Base-by-base conservation (phyloP, 2,329 filamentous ascomycete genomes). In the Ophiobolus disseminans region DNA sequence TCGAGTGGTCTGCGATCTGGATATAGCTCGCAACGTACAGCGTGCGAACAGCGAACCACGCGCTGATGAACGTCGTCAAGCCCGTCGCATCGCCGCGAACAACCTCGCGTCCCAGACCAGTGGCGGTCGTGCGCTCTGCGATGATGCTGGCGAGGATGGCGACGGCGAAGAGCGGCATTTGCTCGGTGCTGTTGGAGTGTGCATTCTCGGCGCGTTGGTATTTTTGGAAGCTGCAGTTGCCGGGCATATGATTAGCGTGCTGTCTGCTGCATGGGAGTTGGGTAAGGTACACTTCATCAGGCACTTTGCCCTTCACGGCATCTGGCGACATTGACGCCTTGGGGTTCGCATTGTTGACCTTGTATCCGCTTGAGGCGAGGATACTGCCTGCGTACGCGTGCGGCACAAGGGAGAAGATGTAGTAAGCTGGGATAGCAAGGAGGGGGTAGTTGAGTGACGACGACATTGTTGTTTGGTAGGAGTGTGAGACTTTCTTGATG, bases 121-220 rank as follows among this genome's bases (percentile, higher is more conserved):
- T 58, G 3, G 46, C 52, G 2, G 57, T 59, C 16, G 50, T 55
- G 41, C 61, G 57, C 53, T 55, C 60, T n/a, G 63, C 63, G 2
- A 66, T 7, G 7, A 67, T 39, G 17, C 61, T 65, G 1, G 63
- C 59, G 8, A 67, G 42, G 1, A 67, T 45, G 2, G 63, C 63
- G 1, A 47, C 40, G 2, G 59, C 62, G 30, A 66, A 67, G 2
- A 67, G 42, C 8, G 63, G 62, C 23, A 67, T 38, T 40, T 65
- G 61, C 44, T 67, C 63, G 3, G 55, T 14, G 22, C 57, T 63
- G 45, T 67, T 67, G 20, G 48, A 52, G 13, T 66, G 62, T 1
- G 62, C 61, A 39, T 55, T 60, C 32, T 67, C 62, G 9, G 63
- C 62, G 21, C 63, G 62, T 40, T 66, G 62, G 52, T 60, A 66